These are phyloP conservation scores for Clausena lansium DNA, from an alignment of 345 rosid species.

Conservation along the genomic window DNA sequence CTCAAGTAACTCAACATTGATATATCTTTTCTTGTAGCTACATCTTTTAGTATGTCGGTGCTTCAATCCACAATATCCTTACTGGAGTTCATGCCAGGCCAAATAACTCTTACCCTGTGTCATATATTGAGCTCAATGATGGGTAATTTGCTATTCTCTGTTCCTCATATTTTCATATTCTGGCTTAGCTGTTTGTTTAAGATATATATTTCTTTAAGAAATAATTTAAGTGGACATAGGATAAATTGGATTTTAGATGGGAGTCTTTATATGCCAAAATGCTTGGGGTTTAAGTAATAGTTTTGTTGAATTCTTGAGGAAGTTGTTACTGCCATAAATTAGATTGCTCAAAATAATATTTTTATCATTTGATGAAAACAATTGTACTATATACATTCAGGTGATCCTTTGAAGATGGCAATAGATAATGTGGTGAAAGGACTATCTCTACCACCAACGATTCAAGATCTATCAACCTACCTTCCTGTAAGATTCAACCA, in stretches of 20 bases:
- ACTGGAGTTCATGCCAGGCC: constrained; percentile 44
- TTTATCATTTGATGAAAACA: neutral
- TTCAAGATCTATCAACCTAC: constrained; percentile 5
- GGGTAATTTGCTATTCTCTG: constrained; percentile 36
- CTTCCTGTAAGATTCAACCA: constrained; percentile 11
- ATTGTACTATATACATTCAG: neutral
- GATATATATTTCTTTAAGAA: no score
- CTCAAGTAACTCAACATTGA: neutral
- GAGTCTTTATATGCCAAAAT: no score
- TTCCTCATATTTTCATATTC: neutral
- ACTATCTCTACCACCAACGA: neutral
- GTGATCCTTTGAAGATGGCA: constrained; percentile 2
- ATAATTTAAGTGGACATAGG: no score
- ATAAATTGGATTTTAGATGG: no score
- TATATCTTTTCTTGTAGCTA: constrained; percentile 42
- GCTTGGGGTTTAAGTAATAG: no score
- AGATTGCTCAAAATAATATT: neutral
- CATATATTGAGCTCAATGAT: constrained; percentile 38
- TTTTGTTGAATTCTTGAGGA: no score
- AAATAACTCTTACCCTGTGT: constrained; percentile 20
- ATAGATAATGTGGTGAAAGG: constrained; percentile 8
- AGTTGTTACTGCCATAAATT: neutral
- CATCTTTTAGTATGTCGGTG: constrained; percentile 60
- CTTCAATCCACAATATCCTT: constrained; percentile 54
- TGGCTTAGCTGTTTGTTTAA: no score